Percentiles rank a stretch among this genome's conserved stretches.
These are phyloP conservation scores for Schoenoplectus tabernaemontani DNA, from an alignment of 202 grass and related monocot genomes.

Conservation along the genomic window DNA sequence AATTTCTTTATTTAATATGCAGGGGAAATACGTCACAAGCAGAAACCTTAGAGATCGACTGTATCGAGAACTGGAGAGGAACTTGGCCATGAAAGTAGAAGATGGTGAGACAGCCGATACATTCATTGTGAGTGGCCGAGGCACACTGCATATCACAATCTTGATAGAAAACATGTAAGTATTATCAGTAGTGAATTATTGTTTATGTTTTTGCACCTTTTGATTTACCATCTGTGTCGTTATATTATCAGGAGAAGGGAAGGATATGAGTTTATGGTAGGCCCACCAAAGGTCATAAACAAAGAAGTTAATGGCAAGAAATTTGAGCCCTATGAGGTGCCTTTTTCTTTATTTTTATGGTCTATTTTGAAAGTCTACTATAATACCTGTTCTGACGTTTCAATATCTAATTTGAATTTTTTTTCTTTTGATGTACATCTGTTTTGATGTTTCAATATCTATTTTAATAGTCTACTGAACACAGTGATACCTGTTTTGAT, in stretches of 20 bases:
- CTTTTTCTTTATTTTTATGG: background rate
- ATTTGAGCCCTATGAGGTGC: constrained; percentile 88
- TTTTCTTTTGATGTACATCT: background rate
- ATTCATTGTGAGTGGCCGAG: constrained; percentile 96
- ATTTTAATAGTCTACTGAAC: too few species aligned
- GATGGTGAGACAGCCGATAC: constrained; percentile 91
- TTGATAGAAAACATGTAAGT: constrained; percentile 98
- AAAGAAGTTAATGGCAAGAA: constrained; percentile 67
- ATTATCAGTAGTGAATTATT: background rate
- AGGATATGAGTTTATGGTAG: constrained; percentile 99
- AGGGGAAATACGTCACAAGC: constrained; percentile 96
- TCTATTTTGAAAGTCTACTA: background rate
- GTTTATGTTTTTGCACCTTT: constrained; percentile 4
- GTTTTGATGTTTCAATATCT: too few species aligned
- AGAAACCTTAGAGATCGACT: constrained; percentile 87
- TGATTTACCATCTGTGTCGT: constrained; percentile 18
- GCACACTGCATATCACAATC: constrained; percentile 90
- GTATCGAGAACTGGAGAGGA: constrained; percentile 82
- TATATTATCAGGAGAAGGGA: constrained; percentile 77
- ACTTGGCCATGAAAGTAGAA: constrained; percentile 98
- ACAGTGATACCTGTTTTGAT: too few species aligned
- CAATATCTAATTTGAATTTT: background rate
- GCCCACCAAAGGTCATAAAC: constrained; percentile 96
- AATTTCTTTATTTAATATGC: constrained; percentile 25
- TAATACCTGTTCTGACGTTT: background rate